phyloP scores from a whole-genome alignment of 2,329 filamentous ascomycete species.

The Coniochaeta ligniaria region DNA sequence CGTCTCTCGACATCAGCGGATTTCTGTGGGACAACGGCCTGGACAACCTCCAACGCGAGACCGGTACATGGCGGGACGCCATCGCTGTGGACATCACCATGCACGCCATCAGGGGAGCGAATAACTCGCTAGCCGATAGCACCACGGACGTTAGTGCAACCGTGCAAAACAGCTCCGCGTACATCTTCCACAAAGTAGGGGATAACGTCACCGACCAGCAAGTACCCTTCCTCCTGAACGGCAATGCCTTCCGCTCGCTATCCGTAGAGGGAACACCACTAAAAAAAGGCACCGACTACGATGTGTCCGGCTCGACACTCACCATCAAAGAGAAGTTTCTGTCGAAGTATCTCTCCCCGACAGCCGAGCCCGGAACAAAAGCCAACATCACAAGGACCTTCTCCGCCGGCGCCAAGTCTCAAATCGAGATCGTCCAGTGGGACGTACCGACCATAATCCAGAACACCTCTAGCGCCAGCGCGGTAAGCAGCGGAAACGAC shows the following conservation, averaged over 20 bases:
- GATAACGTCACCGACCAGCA: slow-evolving; percentile 30
- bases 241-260: slow-evolving; percentile 39
- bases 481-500: slow-evolving; percentile 17
- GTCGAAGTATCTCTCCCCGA: slow-evolving; percentile 30
- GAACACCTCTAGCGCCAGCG: slow-evolving; percentile 2
- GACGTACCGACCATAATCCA: slow-evolving; percentile 29
- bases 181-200: slow-evolving; percentile 45
- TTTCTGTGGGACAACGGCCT: slow-evolving; percentile 54
- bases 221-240: slow-evolving; percentile 45
- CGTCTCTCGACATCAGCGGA: slow-evolving; percentile 39
- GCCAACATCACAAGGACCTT: slow-evolving; percentile 45
- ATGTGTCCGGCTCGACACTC: slow-evolving; percentile 33
- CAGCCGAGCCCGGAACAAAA: slow-evolving; percentile 34
- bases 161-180: slow-evolving; percentile 42
- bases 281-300: slow-evolving; percentile 37
- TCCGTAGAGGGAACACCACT: slow-evolving; percentile 22
- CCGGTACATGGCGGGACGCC: slow-evolving; percentile 41
- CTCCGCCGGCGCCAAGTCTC: slow-evolving; percentile 38
- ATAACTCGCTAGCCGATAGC: slow-evolving; percentile 42
- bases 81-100: slow-evolving; percentile 38
- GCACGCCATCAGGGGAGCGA: slow-evolving; percentile 31
- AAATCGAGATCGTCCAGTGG: slow-evolving; percentile 46
- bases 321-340: slow-evolving; percentile 41
- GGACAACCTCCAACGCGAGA: slow-evolving; percentile 44
- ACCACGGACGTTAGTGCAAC: slow-evolving; percentile 38